These are phyloP conservation scores for Melampsora larici-populina DNA, from an alignment of 1,284 basidiomycete species.

Conservation along the genomic window DNA sequence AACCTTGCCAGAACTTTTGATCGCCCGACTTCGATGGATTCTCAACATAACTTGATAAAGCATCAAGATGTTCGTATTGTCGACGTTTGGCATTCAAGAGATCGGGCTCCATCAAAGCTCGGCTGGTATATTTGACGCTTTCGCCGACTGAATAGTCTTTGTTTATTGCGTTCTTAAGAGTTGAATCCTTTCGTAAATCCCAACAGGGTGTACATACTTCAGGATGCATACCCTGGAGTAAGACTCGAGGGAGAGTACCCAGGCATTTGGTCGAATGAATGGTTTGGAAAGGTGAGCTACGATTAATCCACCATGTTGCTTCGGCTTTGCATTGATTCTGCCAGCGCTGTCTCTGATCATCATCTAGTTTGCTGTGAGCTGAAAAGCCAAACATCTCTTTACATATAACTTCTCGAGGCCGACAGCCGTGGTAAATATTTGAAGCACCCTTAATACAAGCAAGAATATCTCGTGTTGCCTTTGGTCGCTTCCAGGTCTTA, in stretches of 20 bases:
- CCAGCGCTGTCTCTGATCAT: background rate
- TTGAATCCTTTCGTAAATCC: background rate
- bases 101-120: background rate
- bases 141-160: background rate
- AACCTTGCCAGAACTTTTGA: background rate
- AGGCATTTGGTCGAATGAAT: constrained; percentile 10
- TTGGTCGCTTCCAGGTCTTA: background rate
- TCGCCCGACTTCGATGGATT: background rate
- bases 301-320: constrained; percentile 5
- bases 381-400: background rate
- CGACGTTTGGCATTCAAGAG: background rate
- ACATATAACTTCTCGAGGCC: constrained; percentile 1
- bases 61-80: background rate
- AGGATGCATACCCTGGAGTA: background rate
- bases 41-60: background rate
- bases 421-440: constrained; percentile 2
- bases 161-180: background rate
- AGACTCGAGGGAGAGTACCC: background rate
- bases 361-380: background rate
- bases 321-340: background rate
- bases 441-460: background rate
- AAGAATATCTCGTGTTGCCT: background rate
- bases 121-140: background rate
- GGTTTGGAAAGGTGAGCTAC: background rate
- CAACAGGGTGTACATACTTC: background rate